A percentile compares a stretch with the other conserved stretches of the same genome.
Conservation (phyloP, 2,329 filamentous ascomycete genomes). For the Diaporthe longicolla region DNA sequence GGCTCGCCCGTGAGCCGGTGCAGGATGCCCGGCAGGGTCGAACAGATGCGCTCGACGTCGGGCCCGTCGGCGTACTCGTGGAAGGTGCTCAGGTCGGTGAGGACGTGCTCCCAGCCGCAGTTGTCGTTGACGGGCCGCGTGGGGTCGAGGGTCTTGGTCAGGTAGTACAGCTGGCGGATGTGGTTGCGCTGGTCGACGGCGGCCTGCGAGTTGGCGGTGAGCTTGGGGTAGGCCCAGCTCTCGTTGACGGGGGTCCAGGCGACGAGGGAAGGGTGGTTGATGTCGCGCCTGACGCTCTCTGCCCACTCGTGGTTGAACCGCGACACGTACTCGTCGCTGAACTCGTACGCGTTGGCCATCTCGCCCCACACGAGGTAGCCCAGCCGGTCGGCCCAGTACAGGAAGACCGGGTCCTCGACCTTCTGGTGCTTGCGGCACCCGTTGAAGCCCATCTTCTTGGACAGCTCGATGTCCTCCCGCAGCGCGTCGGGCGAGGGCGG, state of each 20-base stretch:
- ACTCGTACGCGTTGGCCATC: constrained; percentile 76
- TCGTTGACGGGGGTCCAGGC: constrained; percentile 77
- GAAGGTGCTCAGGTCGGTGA: constrained; percentile 75
- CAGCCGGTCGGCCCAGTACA: constrained; percentile 73
- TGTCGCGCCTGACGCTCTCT: constrained; percentile 72
- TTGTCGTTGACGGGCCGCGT: constrained; percentile 79
- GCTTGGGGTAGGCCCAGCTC: constrained; percentile 74
- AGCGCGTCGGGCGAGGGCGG: constrained; percentile 64
- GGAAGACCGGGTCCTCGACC: constrained; percentile 72
- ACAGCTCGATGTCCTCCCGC: constrained; percentile 66
- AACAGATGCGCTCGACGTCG: constrained; percentile 68
- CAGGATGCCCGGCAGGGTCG: constrained; percentile 67
- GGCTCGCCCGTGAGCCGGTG: constrained; percentile 55
- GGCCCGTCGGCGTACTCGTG: constrained; percentile 76
- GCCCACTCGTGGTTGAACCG: constrained; percentile 76
- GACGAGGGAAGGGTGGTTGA: constrained; percentile 75
- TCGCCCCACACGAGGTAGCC: constrained; percentile 76
- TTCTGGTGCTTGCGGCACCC: constrained; percentile 77
- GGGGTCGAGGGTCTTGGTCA: constrained; percentile 73
- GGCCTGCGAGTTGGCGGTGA: constrained; percentile 69
- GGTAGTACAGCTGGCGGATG: constrained; percentile 73
- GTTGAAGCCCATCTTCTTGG: constrained; percentile 74
- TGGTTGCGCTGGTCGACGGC: constrained; percentile 73
- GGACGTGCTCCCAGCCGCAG: constrained; percentile 79
- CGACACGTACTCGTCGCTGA: constrained; percentile 69